A percentile compares a stretch with the other conserved stretches of the same genome.
phyloP scores from a whole-genome alignment of 2,329 filamentous ascomycete genomes.

The Botryotinia narcissicola region DNA sequence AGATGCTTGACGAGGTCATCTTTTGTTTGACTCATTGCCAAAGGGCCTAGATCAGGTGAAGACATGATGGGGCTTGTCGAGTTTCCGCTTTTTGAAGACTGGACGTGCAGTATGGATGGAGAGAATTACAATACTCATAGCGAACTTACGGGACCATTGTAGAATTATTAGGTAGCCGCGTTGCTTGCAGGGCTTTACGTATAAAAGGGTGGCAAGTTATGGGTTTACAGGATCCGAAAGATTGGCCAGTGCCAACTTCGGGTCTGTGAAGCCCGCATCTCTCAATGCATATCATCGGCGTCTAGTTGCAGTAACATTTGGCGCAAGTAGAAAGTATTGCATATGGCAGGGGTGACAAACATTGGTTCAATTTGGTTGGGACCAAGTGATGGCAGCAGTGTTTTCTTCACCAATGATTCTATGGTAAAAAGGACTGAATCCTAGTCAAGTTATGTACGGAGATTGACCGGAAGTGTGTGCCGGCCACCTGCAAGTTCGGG shows the following conservation, averaged over 20 bases:
- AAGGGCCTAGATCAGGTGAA: constrained; percentile 21
- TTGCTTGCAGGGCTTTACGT: neutral
- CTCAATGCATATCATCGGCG: constrained; percentile 4
- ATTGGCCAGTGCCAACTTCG: constrained; percentile 1
- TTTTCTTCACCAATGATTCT: constrained; percentile 1
- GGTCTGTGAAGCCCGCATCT: neutral
- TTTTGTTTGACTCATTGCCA: constrained; percentile 38
- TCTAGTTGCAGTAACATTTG: neutral
- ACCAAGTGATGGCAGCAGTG: neutral
- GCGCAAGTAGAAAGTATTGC: neutral
- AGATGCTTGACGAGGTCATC: constrained; percentile 36
- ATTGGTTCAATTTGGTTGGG: neutral
- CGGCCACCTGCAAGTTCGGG: constrained; percentile 11
- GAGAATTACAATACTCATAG: constrained; percentile 5
- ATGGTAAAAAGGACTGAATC: neutral
- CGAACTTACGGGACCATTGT: constrained; percentile 1
- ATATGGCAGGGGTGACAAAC: neutral
- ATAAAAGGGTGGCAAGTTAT: constrained; percentile 2
- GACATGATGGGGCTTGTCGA: constrained; percentile 15
- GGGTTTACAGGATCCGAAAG: neutral
- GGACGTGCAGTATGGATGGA: constrained; percentile 13
- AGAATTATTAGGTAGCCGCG: constrained; percentile 12
- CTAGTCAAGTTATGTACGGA: neutral
- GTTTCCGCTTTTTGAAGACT: constrained; percentile 7
- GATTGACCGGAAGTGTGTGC: constrained; percentile 3